Conservation (phyloP, 164 flowering plant genomes). For the Macadamia integrifolia region DNA sequence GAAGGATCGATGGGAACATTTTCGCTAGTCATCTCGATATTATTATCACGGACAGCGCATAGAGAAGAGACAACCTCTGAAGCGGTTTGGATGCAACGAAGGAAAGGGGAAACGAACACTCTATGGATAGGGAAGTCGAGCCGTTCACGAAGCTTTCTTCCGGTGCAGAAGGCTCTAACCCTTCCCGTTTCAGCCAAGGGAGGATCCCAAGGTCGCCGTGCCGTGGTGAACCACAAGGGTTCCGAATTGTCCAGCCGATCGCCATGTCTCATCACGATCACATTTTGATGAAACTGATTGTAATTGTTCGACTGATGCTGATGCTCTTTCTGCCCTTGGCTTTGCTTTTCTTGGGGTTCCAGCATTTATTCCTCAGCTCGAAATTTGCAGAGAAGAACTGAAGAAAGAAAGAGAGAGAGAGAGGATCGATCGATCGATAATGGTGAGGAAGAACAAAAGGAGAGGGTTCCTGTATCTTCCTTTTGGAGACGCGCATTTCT, state of each 20-base stretch:
- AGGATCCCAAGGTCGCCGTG: conserved; percentile 75
- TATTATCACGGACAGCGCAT: conserved; percentile 34
- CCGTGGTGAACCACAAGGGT: conserved; percentile 51
- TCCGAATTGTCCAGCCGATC: conserved; percentile 71
- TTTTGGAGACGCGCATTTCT: too few relatives aligned
- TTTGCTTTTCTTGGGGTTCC: too few relatives aligned
- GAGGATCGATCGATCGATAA: too few relatives aligned
- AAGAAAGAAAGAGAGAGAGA: too few relatives aligned
- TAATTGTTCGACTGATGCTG: too few relatives aligned
- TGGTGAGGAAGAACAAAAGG: too few relatives aligned
- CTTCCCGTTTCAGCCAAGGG: conserved; percentile 48
- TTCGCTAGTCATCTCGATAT: conserved; percentile 17
- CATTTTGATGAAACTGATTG: conserved; percentile 35
- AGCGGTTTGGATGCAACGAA: conserved; percentile 80
- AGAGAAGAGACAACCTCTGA: conserved; percentile 47
- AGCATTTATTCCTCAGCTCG: too few relatives aligned
- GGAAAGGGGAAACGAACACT: conserved; percentile 75
- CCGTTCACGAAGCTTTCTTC: conserved; percentile 32
- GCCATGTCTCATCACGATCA: conserved; percentile 89
- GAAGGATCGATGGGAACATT: conserved; percentile 45
- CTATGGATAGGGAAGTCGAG: conserved; percentile 52
- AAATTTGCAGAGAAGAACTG: too few relatives aligned
- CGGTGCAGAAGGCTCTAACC: conserved; percentile 51
- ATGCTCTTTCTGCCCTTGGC: too few relatives aligned
- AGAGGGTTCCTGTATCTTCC: too few relatives aligned